Base-by-base conservation (phyloP, 495 filamentous ascomycete species). In the Viridothelium virens region DNA sequence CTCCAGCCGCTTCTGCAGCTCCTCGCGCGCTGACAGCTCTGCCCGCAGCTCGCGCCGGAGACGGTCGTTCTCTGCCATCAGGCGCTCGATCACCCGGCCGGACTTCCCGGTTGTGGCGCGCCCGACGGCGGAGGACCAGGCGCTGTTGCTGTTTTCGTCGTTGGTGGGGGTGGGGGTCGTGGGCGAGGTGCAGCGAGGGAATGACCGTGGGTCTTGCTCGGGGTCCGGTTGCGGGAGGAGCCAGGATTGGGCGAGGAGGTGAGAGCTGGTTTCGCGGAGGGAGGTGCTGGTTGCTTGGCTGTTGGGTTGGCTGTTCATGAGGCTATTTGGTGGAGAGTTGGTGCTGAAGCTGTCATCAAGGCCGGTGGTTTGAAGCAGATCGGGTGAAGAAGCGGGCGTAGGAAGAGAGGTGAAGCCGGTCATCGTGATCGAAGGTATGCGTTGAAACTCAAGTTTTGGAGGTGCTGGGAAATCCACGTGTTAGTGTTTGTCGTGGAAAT, bases 21-120 rank as follows among this genome's bases (percentile, higher is more conserved):
- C 78, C 61, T 79, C 75, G 31, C 70, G 47, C 47, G 70, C 68
- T 7, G 88, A 80, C 38, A 83, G 84, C 73, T 92, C 88, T 33
- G 92, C 80, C 65, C 87, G 83, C 63, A 91, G 83, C 68, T 96
- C 92, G 48, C 92, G 86, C 66, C 86, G 90, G 56, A 95, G 78
- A 37, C 87, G 84, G 62, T 96, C 92, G 70, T 93, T 94, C 69
- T 97, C 92, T 44, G 87, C 89, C 77, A 94, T 91, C 41, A 97
- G 75, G 64, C 86, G 85, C 74, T 96, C 91, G 71, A 97, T 96
- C 14, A 97, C 92, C 14, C 92, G 85, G n/a, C 92, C 91, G 2
- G 89, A 94, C 78, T 96, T 96, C 65, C 92, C 92, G 0, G 89
- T 84, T 10, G 86, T 86, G 38, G 91, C 91, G 63, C 89, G 86